phyloP scores from a whole-genome alignment of 495 filamentous ascomycete genomes.

The Oidiodendron maius region DNA sequence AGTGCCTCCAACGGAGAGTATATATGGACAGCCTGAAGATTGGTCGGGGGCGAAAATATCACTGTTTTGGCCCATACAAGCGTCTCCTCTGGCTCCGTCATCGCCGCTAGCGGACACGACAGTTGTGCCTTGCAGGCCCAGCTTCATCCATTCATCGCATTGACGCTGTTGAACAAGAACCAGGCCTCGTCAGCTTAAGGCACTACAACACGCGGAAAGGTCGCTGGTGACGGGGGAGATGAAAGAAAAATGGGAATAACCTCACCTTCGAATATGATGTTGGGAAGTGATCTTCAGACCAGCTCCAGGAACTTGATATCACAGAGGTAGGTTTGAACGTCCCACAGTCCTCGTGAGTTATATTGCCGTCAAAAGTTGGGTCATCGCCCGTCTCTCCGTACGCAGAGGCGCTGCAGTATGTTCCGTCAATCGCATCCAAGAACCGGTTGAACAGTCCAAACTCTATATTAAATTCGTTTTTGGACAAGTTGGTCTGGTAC shows the following conservation, averaged over 20 bases:
- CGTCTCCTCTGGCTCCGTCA: conserved; percentile 33
- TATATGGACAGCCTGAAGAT: conserved; percentile 38
- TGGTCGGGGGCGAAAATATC: conserved; percentile 28
- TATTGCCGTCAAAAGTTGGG: conserved; percentile 31
- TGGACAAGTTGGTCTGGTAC: conserved; percentile 12
- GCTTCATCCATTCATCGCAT: conserved; percentile 27
- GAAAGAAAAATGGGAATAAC: too few relatives aligned
- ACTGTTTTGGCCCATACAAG: background rate
- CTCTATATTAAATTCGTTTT: conserved; percentile 28
- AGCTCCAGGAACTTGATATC: conserved; percentile 37
- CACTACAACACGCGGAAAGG: conserved; percentile 12
- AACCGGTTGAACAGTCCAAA: conserved; percentile 34
- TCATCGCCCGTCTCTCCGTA: conserved; percentile 28
- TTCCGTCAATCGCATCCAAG: conserved; percentile 53
- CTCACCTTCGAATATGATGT: conserved; percentile 26
- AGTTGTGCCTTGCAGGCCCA: conserved; percentile 37
- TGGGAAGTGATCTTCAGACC: conserved; percentile 29
- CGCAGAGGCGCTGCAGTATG: conserved; percentile 27
- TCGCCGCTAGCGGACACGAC: conserved; percentile 37
- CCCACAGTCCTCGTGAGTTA: conserved; percentile 55
- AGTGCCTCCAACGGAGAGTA: conserved; percentile 41
- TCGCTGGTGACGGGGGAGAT: conserved; percentile 14
- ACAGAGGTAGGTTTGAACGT: conserved; percentile 21
- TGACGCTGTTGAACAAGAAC: conserved; percentile 16
- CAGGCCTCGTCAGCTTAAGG: conserved; percentile 29